Percentiles rank a stretch among this genome's conserved stretches.
These are phyloP conservation scores for Letharia columbiana DNA, from an alignment of 495 filamentous ascomycete species.

Conservation along the genomic window DNA sequence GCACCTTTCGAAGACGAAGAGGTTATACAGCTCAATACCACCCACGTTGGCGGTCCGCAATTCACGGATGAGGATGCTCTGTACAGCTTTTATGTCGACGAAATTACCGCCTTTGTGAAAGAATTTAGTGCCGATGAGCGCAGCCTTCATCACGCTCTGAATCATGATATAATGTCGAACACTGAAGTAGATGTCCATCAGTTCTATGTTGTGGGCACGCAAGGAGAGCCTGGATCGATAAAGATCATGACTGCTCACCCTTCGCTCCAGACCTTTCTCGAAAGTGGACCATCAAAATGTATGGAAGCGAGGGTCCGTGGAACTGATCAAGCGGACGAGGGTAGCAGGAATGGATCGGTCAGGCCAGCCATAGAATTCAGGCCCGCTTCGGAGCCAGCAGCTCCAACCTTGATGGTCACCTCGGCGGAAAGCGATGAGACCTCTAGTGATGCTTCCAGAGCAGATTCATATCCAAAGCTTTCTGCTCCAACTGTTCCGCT, in stretches of 20 bases:
- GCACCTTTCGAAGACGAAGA: slow-evolving; percentile 24
- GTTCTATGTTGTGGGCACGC: slow-evolving; percentile 19
- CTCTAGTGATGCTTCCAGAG: slow-evolving; percentile 4
- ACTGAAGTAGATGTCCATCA: slow-evolving; percentile 25
- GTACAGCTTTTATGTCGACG: slow-evolving; percentile 14
- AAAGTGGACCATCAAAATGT: slow-evolving; percentile 19
- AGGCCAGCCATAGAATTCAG: slow-evolving; percentile 6
- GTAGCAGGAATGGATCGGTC: slow-evolving; percentile 3
- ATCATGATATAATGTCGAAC: slow-evolving; percentile 14
- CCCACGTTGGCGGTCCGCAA: slow-evolving; percentile 17
- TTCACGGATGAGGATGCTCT: slow-evolving; percentile 20
- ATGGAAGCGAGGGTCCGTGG: slow-evolving; percentile 15
- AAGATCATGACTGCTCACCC: slow-evolving; percentile 20
- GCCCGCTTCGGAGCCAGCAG: slow-evolving; percentile 7
- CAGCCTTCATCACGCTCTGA: slow-evolving; percentile 15
- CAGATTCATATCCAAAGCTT: neutral
- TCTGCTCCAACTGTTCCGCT: slow-evolving; percentile 4
- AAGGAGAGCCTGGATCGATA: slow-evolving; percentile 16
- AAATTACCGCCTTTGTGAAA: slow-evolving; percentile 16
- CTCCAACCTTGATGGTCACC: slow-evolving; percentile 12
- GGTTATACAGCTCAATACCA: slow-evolving; percentile 18
- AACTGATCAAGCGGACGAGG: slow-evolving; percentile 7
- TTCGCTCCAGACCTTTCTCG: slow-evolving; percentile 17
- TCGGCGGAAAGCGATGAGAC: slow-evolving; percentile 9
- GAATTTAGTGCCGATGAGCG: slow-evolving; percentile 18